Evolutionary conservation across 768 basidiomycete genomes (phyloP), one percentile per base, ranked within the genome.

Genomic region (Rubroboletus pulcherrimus): DNA sequence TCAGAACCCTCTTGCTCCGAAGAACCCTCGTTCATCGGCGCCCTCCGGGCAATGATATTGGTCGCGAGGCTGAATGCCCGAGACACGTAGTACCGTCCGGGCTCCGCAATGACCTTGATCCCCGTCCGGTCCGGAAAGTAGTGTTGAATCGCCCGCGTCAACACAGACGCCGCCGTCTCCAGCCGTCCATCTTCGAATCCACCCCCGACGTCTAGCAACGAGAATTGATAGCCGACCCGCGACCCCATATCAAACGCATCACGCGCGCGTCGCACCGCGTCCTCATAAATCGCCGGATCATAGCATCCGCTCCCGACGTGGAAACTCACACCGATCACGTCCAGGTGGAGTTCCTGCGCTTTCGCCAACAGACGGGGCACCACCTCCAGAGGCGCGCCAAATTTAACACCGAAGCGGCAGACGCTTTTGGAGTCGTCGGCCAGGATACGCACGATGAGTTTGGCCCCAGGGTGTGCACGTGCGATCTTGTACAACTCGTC

Each of bases 221-320:
- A 82, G 69, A 98, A 96, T 14, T 74, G 69, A 73, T 89, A 98
- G 3, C 97, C 97, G 8, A 78, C 84, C 44, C 83, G 83, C 49
- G 75, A 74, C 35, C 85, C 97, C 84, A 97, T 91, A 55, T 92
- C 87, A 71, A 98, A 99, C 19, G 87, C 93, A 7, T 78, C 72
- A 12, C 85, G 83, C 3, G 95, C 89, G 15, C 92, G 88, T 73
- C 73, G 80, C 58, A 98, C 81, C 29, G 97, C 97, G 71, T 97
- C 95, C 38, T 82, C 83, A 68, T 95, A 99, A 29, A 91, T 89
- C 19, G 82, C 76, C 19, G 95, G 86, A 72, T 98, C 95, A 70
- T 93, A 97, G 73, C 93, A 96, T 3, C 97, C 97, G 60, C 90
- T 93, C 5, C 97, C 97, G 44, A 98, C 97, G 71, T 98, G 97